Evolutionary conservation across 192 early-diverging fungal genomes (phyloP).

Genomic region (Haplosporangium gracile): DNA sequence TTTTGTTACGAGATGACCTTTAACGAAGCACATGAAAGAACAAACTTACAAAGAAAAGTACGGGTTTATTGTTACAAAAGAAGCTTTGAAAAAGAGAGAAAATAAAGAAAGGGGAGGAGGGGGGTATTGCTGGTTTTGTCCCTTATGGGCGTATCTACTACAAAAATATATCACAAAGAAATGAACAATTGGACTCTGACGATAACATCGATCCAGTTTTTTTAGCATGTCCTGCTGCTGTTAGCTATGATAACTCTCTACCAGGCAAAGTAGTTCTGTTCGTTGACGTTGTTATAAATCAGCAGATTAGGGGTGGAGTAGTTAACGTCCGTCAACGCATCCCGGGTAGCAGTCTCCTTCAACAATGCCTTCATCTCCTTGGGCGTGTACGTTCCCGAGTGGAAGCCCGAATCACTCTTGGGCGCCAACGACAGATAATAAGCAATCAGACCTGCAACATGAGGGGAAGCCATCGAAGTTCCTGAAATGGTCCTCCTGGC

Average conservation of each 20-base stretch:
- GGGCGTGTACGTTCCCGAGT: conserved; percentile 58
- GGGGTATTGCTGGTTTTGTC: background rate
- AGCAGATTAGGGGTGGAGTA: conserved; percentile 70
- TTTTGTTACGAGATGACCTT: background rate
- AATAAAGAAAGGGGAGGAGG: background rate
- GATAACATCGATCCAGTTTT: background rate
- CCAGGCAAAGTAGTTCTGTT: conserved; percentile 40
- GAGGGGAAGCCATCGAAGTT: conserved; percentile 94
- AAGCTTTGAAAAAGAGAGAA: too few relatives aligned
- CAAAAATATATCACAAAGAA: background rate
- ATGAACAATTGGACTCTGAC: background rate
- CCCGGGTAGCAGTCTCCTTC: conserved; percentile 66
- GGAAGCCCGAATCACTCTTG: conserved; percentile 40
- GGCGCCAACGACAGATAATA: conserved; percentile 70
- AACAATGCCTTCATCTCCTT: conserved; percentile 72
- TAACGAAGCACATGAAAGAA: background rate
- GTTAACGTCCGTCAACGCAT: conserved; percentile 61
- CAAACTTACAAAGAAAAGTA: background rate
- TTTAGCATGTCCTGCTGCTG: background rate
- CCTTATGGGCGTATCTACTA: conserved; percentile 2
- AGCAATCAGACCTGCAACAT: conserved; percentile 89
- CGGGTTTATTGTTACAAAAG: background rate
- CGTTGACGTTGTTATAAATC: conserved; percentile 66
- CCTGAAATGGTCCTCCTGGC: conserved; percentile 92
- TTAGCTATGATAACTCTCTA: conserved; percentile 4